phyloP scores from a whole-genome alignment of 2,329 filamentous ascomycete genomes.

The Bipolaris victoriae region DNA sequence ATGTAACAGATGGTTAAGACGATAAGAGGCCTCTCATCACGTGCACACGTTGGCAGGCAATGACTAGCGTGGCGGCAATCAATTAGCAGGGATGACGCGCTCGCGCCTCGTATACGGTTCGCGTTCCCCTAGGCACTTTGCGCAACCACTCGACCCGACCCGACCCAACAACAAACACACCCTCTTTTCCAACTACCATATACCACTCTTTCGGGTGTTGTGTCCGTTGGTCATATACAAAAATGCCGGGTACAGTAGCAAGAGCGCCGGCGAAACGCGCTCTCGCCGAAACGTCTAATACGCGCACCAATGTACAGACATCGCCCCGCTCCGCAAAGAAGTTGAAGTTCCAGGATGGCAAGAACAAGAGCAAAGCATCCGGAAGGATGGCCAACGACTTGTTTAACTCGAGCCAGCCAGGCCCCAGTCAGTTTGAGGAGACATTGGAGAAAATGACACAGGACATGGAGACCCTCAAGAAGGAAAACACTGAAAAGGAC shows the following conservation, averaged over 20 bases:
- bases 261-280: constrained; percentile 54
- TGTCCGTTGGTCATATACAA: constrained; percentile 8
- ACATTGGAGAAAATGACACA: constrained; percentile 95
- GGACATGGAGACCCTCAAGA: constrained; percentile 84
- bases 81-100: constrained; percentile 40
- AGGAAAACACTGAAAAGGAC: constrained; percentile 88
- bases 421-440: constrained; percentile 92
- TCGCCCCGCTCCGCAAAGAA: constrained; percentile 72
- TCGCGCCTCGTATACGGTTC: constrained; percentile 36
- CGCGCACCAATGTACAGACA: constrained; percentile 53
- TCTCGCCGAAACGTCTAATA: constrained; percentile 54
- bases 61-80: constrained; percentile 20
- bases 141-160: constrained; percentile 15
- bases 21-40: neutral
- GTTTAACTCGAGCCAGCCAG: constrained; percentile 71
- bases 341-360: constrained; percentile 73
- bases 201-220: constrained; percentile 2
- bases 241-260: constrained; percentile 43
- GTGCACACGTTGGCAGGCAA: constrained; percentile 4
- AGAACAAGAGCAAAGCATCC: constrained; percentile 65
- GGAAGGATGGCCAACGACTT: constrained; percentile 68
- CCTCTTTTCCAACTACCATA: constrained; percentile 3
- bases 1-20: neutral
- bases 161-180: constrained; percentile 23
- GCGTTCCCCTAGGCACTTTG: constrained; percentile 31